Evolutionary conservation across 2,329 filamentous ascomycete species (phyloP).

Genomic region (Fulvia fulva): DNA sequence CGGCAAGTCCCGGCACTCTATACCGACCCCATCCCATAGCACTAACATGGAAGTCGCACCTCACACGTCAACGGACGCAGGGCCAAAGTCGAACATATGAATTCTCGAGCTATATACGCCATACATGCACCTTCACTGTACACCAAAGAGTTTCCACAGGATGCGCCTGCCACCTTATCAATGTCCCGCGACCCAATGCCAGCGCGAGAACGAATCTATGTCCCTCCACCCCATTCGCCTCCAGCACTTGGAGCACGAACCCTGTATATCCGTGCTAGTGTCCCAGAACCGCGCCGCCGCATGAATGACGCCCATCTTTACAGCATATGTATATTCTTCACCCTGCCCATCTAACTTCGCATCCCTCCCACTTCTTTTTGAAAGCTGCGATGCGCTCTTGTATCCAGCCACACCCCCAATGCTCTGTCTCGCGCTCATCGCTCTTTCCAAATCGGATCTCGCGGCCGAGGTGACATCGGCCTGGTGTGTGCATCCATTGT

Average conservation of each 20-base stretch:
- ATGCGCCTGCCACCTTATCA: no score
- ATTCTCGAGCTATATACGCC: neutral
- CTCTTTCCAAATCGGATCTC: slow-evolving; percentile 32
- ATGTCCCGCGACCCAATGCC: neutral
- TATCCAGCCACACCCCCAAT: slow-evolving; percentile 34
- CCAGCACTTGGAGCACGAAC: slow-evolving; percentile 22
- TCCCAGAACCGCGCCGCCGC: neutral
- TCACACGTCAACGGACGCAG: neutral
- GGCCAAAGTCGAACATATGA: neutral
- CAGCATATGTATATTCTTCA: slow-evolving; percentile 2
- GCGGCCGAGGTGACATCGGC: slow-evolving; percentile 32
- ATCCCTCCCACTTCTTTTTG: slow-evolving; percentile 22
- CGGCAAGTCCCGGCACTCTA: no score
- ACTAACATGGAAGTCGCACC: neutral
- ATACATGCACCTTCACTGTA: neutral
- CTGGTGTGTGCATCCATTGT: slow-evolving; percentile 35
- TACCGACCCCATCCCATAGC: no score
- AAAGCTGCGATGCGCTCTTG: slow-evolving; percentile 24
- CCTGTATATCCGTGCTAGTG: neutral
- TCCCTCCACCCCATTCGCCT: slow-evolving; percentile 7
- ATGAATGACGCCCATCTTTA: neutral
- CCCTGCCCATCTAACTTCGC: slow-evolving; percentile 23
- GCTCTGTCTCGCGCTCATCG: slow-evolving; percentile 28
- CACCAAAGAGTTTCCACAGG: neutral
- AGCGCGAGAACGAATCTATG: neutral